These are phyloP conservation scores for Serendipita sp. DNA, from an alignment of 768 basidiomycete species.

Conservation along the genomic window DNA sequence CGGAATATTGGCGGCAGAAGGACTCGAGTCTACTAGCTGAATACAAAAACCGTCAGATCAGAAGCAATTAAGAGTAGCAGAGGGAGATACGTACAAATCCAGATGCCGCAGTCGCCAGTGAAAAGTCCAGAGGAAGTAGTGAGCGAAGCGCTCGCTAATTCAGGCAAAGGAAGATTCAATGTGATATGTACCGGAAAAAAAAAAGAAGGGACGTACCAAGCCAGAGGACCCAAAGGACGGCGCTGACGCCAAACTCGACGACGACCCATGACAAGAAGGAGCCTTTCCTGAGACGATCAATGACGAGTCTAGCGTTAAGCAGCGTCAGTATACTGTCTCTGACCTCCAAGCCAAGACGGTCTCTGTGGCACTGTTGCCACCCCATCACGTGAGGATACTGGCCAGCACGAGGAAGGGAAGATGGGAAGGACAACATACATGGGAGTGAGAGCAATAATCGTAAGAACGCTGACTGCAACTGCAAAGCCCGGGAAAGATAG, in stretches of 20 bases:
- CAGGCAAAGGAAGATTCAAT: not conserved
- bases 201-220: constrained; percentile 14
- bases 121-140: not conserved
- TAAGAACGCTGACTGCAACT: constrained; percentile 14
- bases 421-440: constrained; percentile 8
- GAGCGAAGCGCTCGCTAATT: not conserved
- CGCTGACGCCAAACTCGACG: constrained; percentile 17
- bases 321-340: not conserved
- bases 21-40: constrained; percentile 1
- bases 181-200: not conserved
- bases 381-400: constrained; percentile 1
- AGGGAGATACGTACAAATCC: not conserved
- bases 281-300: constrained; percentile 16
- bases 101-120: constrained; percentile 5
- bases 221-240: constrained; percentile 19
- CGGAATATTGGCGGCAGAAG: constrained; percentile 18
- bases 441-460: constrained; percentile 17
- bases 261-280: constrained; percentile 19
- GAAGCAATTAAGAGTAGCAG: not conserved
- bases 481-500: constrained; percentile 1
- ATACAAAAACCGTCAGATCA: constrained; percentile 1
- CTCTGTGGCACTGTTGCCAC: no score
- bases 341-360: no score
- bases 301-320: constrained; percentile 13
- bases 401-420: not conserved